Evolutionary conservation across 164 flowering plant species (phyloP), one percentile per base, ranked within the genome.

Genomic region (Euptelea pleiosperma): DNA sequence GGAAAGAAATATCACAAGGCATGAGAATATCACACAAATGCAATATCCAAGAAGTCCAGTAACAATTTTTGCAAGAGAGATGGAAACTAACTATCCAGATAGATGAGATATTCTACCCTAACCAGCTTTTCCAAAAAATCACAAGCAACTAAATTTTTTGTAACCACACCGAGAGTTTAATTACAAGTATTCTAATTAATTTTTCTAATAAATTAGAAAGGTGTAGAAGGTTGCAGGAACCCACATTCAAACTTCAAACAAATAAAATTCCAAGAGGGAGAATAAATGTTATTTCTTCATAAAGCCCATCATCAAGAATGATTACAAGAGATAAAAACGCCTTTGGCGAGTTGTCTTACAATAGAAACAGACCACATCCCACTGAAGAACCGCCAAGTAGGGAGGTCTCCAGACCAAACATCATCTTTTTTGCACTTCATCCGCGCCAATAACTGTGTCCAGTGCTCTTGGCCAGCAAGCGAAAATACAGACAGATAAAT

Each of bases 281-380:
- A 62, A 53, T 39, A 54, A 37, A 24, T 43, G 53, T 40, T 57
- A 55, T 49, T 55, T 65, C 65, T 65, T 63, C 65, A 55, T 57
- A 60, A 67, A 58, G 70, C 68, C 78, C 81, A 74, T 45, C 74
- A 76, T 64, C 75, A 77, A 77, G 71, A 85, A 79, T 64, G 73
- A 76, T 77, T 87, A 87, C 89, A 89, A 74, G 65, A 69, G 64
- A 71, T 64, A 69, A 72, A 70, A 82, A 79, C 78, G 83, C 92
- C 92, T 76, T 77, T 57, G 80, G 88, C 89, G 63, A 81, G 95
- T 89, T 84, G 82, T 89, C 96, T 92, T 92, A 89, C 96, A 80
- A 87, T 87, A 82, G 84, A 79, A 87, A 83, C 80, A 84, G 93
- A 83, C 83, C 72, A 75, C 75, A 77, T 73, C 76, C 87, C 85